Conservation (phyloP, 176 grass and related monocot genomes). For the Musa beccarii region DNA sequence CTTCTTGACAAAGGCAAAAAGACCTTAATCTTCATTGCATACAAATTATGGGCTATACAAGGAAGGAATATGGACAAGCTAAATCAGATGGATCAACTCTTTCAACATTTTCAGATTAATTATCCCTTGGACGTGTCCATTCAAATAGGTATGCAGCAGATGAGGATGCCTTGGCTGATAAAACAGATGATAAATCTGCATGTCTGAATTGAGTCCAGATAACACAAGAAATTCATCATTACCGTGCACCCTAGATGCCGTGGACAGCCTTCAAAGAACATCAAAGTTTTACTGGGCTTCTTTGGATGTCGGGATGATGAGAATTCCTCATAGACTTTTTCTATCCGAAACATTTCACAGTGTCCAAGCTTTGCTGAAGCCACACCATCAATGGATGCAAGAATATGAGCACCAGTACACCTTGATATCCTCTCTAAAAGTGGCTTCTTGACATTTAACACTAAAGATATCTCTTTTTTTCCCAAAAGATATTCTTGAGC, state of each 20-base stretch:
- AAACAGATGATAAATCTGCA: not conserved
- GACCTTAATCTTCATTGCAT: too few species aligned
- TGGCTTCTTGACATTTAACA: slow-evolving; percentile 78
- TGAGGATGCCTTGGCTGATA: not conserved
- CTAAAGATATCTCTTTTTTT: slow-evolving; percentile 75
- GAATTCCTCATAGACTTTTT: slow-evolving; percentile 51
- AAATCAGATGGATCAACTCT: too few species aligned
- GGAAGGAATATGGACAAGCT: too few species aligned
- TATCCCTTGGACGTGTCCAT: not conserved
- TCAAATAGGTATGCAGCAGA: not conserved
- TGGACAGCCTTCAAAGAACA: slow-evolving; percentile 94
- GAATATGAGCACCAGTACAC: slow-evolving; percentile 85
- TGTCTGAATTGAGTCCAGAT: not conserved
- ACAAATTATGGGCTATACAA: too few species aligned
- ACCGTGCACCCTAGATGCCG: slow-evolving; percentile 85
- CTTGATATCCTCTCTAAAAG: slow-evolving; percentile 77
- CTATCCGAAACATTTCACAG: slow-evolving; percentile 67
- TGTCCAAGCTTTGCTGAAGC: slow-evolving; percentile 46
- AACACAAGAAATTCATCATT: slow-evolving; percentile 31
- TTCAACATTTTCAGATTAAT: not conserved
- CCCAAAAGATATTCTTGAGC: slow-evolving; percentile 61
- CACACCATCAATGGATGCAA: slow-evolving; percentile 63
- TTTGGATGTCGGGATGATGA: slow-evolving; percentile 28
- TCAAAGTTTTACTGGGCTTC: slow-evolving; percentile 69
- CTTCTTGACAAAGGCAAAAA: too few species aligned